Evolutionary conservation across 805 yeast genomes (phyloP), one percentile per base, ranked within the genome.

Genomic region (Isabelozyma rhagii): DNA sequence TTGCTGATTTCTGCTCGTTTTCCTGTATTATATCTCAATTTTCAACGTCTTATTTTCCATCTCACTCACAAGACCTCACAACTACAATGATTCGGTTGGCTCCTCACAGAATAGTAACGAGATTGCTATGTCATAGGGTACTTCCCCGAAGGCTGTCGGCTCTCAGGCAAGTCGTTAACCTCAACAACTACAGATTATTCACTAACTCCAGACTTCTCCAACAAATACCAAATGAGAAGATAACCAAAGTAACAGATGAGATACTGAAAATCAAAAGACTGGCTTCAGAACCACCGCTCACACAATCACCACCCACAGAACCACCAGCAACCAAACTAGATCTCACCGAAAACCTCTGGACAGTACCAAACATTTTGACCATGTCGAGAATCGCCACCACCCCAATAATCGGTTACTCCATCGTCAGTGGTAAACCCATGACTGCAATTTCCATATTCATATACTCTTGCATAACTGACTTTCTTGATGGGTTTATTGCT

Each of bases 401-500:
- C 0, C 99, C 99, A 0, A 66, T 84, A 10, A 83, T 96, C 31
- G 98, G 97, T 0, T 87, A 85, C 59, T 78, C 84, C 57, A 82
- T 93, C 9, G 74, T 90, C 18, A 69, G 83, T 5, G 83, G 85
- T 13, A 78, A 89, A 28, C 71, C 86, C 2, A 67, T 76, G 10
- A 71, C 78, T 44, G 97, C 98, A 0, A 69, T 89, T 43, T 79
- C 82, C 1, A 61, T 94, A 9, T 93, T 94, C 66, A 75, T 83
- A 0, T 91, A 90, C 60, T 91, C 97, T 0, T 87, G 97, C 55
- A 64, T 91, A 4, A 93, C 99, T 0, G 99, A 94, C 65, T 85
- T 89, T 54, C 69, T 92, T 18, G 99, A 94, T 66, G 99, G 99
- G 0, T 88, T 69, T 60, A 82, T 96, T 54, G 99, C 99, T 4